Percentiles rank a stretch among this genome's conserved stretches.
Conservation (phyloP, 768 basidiomycete species). For the Rhizopogon vulgaris region DNA sequence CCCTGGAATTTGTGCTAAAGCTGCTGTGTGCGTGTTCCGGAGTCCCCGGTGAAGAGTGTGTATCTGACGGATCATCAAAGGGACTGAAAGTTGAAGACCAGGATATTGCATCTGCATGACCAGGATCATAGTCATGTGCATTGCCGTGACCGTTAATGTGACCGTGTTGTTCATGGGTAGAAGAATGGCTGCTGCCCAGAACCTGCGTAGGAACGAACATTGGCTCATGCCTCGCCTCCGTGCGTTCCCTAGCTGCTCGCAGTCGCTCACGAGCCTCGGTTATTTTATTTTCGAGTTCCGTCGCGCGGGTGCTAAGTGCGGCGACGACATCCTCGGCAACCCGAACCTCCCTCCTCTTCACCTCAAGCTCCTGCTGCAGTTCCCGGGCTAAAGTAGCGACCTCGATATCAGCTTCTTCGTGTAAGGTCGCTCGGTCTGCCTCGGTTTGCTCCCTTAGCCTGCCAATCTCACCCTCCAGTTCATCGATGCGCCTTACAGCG, state of each 20-base stretch:
- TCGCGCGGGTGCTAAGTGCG: conserved; percentile 56
- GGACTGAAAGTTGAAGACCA: conserved; percentile 26
- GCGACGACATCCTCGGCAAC: conserved; percentile 62
- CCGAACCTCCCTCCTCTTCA: conserved; percentile 48
- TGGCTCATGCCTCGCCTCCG: conserved; percentile 43
- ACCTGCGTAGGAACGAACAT: conserved; percentile 27
- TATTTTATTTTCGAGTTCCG: conserved; percentile 70
- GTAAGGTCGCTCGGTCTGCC: conserved; percentile 50
- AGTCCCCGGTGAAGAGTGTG: conserved; percentile 9
- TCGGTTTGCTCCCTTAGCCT: conserved; percentile 46
- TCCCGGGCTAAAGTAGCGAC: conserved; percentile 42
- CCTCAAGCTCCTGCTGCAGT: conserved; percentile 40
- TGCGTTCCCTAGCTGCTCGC: conserved; percentile 50
- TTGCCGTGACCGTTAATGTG: conserved; percentile 3
- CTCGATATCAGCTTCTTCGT: conserved; percentile 36
- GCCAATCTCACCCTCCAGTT: conserved; percentile 57
- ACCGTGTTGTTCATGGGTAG: conserved; percentile 6
- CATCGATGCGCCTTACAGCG: conserved; percentile 49
- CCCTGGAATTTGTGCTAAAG: conserved; percentile 10
- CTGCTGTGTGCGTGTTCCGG: conserved; percentile 7
- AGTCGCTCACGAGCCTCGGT: conserved; percentile 58
- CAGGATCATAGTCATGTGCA: conserved; percentile 6
- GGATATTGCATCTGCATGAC: conserved; percentile 11
- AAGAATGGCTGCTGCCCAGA: not conserved
- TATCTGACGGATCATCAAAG: conserved; percentile 20